Percentiles rank a stretch among this genome's conserved stretches.
These are phyloP conservation scores for Angomonas ambiguus DNA, from an alignment of 208 protist species.

Conservation along the genomic window DNA sequence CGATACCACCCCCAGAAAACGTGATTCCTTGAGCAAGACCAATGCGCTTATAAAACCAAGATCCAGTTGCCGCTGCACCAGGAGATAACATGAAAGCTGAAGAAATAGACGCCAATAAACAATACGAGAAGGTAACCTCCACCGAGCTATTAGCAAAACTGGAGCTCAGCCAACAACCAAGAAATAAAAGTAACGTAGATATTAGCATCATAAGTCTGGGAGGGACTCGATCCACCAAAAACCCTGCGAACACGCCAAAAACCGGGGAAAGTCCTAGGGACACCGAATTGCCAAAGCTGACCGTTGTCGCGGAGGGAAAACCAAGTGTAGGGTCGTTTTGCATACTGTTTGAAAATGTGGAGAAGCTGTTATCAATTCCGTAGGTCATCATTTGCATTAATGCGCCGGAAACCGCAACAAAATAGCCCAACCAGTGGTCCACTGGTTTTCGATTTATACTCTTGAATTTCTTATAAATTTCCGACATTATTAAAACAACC, in stretches of 20 bases:
- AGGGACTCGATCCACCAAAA: slow-evolving; percentile 67
- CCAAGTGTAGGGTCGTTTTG: slow-evolving; percentile 60
- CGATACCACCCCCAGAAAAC: slow-evolving; percentile 69
- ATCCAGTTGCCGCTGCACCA: slow-evolving; percentile 56
- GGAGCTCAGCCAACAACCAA: slow-evolving; percentile 59
- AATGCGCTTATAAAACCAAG: slow-evolving; percentile 58
- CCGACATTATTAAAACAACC: slow-evolving; percentile 8
- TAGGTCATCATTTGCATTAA: slow-evolving; percentile 85
- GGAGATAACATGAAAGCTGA: slow-evolving; percentile 77
- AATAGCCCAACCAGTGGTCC: slow-evolving; percentile 73
- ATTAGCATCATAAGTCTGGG: slow-evolving; percentile 63
- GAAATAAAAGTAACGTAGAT: slow-evolving; percentile 52
- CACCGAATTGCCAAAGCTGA: slow-evolving; percentile 80
- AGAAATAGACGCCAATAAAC: slow-evolving; percentile 66
- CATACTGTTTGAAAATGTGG: slow-evolving; percentile 70
- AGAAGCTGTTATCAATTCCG: slow-evolving; percentile 83
- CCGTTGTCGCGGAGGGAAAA: slow-evolving; percentile 49
- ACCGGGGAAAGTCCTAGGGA: slow-evolving; percentile 65
- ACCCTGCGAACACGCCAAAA: slow-evolving; percentile 70
- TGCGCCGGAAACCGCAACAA: slow-evolving; percentile 67
- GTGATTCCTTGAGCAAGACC: slow-evolving; percentile 75
- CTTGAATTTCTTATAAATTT: slow-evolving; percentile 2
- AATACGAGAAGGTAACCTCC: slow-evolving; percentile 68
- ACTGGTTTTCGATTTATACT: slow-evolving; percentile 38
- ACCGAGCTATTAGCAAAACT: slow-evolving; percentile 46